Base-by-base conservation (phyloP, 148 eudicot genomes). In the Vaccinium macrocarpon region DNA sequence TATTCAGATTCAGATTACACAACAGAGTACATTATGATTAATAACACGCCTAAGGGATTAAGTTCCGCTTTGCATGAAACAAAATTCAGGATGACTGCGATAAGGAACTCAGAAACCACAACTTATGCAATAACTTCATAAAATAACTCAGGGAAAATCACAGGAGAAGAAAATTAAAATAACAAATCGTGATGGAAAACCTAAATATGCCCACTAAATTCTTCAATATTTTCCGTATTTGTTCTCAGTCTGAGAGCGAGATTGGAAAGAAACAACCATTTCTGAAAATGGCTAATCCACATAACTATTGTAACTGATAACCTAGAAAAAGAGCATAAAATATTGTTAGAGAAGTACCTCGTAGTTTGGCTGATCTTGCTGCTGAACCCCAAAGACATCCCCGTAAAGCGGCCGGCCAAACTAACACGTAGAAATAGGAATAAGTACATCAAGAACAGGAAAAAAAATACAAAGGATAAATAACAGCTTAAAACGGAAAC, bases 341-440 rank as follows among this genome's bases (percentile, higher is more conserved):
- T 32, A 82, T 55, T 29, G 73, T 18, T 8, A 9, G 38, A 68
- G 35, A 14, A 25, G 78, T 90, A 94, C 99, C 91, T 97, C 99
- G 80, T 95, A 97, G 86, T 89, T 95, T 57, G 96, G 97, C 78
- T 93, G 90, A 0, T 97, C 97, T 90, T 88, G 97, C 87, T 90
- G 97, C 86, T 91, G 90, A 82, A 91, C 90, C 82, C 98, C 98
- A 72, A 97, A 97, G 25, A 97, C 98, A 87, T 97, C 99, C 80
- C 99, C 99, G 84, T 97, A 97, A 71, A 97, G 85, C 18, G 98
- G 98, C 76, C 96, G 93, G 14, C 99, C 99, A 84, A 61, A 86
- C 99, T 97, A 77, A 80, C 42, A 42, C 32, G 14, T 81, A 82
- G 46, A 21, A 57, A 35, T 51, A 71, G 79, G 18, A 27, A 55